phyloP scores from a whole-genome alignment of 2,329 filamentous ascomycete genomes.

The Fusarium longipes region DNA sequence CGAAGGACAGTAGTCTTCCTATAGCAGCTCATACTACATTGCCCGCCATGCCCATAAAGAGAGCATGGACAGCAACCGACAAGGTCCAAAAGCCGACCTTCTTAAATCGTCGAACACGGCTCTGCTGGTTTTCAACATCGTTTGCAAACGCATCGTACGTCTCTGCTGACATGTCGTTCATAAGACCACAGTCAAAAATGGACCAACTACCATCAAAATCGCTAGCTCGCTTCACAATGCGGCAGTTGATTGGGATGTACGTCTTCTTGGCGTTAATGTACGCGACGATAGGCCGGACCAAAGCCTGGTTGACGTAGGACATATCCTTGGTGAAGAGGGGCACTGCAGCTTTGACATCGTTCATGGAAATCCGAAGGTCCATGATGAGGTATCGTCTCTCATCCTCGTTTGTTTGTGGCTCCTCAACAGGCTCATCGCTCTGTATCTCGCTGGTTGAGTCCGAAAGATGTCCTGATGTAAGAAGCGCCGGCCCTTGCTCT shows the following conservation, averaged over 20 bases:
- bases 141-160: slow-evolving; percentile 94
- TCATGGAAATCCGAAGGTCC: slow-evolving; percentile 94
- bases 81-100: slow-evolving; percentile 98
- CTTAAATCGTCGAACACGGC: slow-evolving; percentile 85
- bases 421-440: slow-evolving; percentile 7
- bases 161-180: slow-evolving; percentile 93
- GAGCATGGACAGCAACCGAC: slow-evolving; percentile 88
- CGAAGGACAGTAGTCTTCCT: slow-evolving; percentile 13
- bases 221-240: slow-evolving; percentile 86
- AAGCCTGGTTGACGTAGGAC: slow-evolving; percentile 94
- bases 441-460: slow-evolving; percentile 44
- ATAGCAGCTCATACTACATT: slow-evolving; percentile 66
- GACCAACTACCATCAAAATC: slow-evolving; percentile 98
- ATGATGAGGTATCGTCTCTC: slow-evolving; percentile 87
- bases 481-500: slow-evolving; percentile 45
- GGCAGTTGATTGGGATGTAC: slow-evolving; percentile 94
- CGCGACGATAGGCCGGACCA: slow-evolving; percentile 94
- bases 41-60: slow-evolving; percentile 94
- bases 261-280: slow-evolving; percentile 97
- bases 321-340: slow-evolving; percentile 92
- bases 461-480: slow-evolving; percentile 50
- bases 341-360: slow-evolving; percentile 92
- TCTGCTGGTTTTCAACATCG: slow-evolving; percentile 90
- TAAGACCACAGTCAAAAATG: slow-evolving; percentile 89
- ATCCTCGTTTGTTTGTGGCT: slow-evolving; percentile 55